Conservation (phyloP, 495 filamentous ascomycete species). For the Letharia columbiana region DNA sequence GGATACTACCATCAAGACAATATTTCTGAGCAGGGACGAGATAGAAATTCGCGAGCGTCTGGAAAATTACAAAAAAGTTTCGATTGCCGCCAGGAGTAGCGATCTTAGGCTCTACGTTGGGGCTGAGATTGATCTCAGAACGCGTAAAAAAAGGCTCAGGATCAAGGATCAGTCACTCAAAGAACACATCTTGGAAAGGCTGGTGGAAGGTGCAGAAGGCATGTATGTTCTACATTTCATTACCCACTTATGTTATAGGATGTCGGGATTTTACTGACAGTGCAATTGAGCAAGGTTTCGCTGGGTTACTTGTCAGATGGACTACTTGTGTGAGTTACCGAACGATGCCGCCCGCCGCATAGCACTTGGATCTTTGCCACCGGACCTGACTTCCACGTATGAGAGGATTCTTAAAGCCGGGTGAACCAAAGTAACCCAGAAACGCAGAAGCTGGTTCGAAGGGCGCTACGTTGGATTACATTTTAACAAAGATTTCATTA, state of each 20-base stretch:
- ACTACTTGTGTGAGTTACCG: slow-evolving; percentile 30
- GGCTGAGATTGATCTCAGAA: slow-evolving; percentile 31
- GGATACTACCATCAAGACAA: slow-evolving; percentile 19
- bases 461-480: neutral
- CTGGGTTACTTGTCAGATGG: slow-evolving; percentile 36
- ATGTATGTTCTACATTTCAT: slow-evolving; percentile 19
- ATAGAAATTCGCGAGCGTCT: slow-evolving; percentile 23
- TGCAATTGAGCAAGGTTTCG: slow-evolving; percentile 29
- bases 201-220: slow-evolving; percentile 28
- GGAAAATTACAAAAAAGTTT: slow-evolving; percentile 24
- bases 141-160: slow-evolving; percentile 20
- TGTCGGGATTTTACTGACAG: neutral
- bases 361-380: slow-evolving; percentile 31
- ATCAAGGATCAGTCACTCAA: slow-evolving; percentile 25
- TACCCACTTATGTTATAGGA: too few relatives aligned
- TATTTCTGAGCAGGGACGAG: slow-evolving; percentile 29
- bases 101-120: slow-evolving; percentile 30
- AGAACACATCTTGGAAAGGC: slow-evolving; percentile 29
- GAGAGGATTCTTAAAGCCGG: slow-evolving; percentile 32
- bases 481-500: too few relatives aligned
- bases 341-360: slow-evolving; percentile 28
- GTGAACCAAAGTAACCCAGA: slow-evolving; percentile 23
- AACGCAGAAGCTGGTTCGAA: neutral
- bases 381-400: slow-evolving; percentile 29
- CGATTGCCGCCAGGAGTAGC: slow-evolving; percentile 29